Evolutionary conservation across 495 filamentous ascomycete species (phyloP).

Genomic region (Paragyromitra xinjiangensis): DNA sequence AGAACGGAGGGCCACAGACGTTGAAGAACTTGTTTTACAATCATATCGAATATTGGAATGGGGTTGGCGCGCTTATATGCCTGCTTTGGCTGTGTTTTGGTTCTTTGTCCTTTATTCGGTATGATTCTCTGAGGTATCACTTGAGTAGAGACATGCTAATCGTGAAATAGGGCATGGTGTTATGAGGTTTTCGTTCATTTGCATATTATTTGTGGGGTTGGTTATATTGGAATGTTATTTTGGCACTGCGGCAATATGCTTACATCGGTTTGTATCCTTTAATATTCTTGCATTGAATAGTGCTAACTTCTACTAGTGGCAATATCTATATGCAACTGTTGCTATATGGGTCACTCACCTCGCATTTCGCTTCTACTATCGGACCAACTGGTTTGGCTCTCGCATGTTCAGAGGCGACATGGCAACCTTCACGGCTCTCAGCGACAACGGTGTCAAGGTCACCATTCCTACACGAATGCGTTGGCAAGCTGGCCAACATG

Average conservation of each 20-base stretch:
- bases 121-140: slow-evolving; percentile 54
- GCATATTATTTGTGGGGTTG: slow-evolving; percentile 81
- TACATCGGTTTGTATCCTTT: slow-evolving; percentile 63
- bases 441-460: slow-evolving; percentile 90
- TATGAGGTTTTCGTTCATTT: slow-evolving; percentile 87
- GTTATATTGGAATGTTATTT: slow-evolving; percentile 86
- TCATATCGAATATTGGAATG: slow-evolving; percentile 84
- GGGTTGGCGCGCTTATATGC: slow-evolving; percentile 85
- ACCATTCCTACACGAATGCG: slow-evolving; percentile 91
- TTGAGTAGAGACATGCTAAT: slow-evolving; percentile 38
- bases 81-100: slow-evolving; percentile 81
- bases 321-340: slow-evolving; percentile 83
- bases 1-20: slow-evolving; percentile 72
- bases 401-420: slow-evolving; percentile 88
- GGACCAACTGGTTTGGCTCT: slow-evolving; percentile 80
- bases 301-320: slow-evolving; percentile 64
- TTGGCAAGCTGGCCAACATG: slow-evolving; percentile 93
- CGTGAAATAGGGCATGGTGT: slow-evolving; percentile 61
- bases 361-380: slow-evolving; percentile 69
- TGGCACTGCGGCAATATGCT: slow-evolving; percentile 97
- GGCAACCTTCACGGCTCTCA: slow-evolving; percentile 83
- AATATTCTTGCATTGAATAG: not conserved
- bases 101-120: slow-evolving; percentile 74
- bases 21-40: slow-evolving; percentile 72
- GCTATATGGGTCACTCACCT: slow-evolving; percentile 79